Conservation (phyloP, 176 grass and related monocot genomes). For the Neostapfia colusana region DNA sequence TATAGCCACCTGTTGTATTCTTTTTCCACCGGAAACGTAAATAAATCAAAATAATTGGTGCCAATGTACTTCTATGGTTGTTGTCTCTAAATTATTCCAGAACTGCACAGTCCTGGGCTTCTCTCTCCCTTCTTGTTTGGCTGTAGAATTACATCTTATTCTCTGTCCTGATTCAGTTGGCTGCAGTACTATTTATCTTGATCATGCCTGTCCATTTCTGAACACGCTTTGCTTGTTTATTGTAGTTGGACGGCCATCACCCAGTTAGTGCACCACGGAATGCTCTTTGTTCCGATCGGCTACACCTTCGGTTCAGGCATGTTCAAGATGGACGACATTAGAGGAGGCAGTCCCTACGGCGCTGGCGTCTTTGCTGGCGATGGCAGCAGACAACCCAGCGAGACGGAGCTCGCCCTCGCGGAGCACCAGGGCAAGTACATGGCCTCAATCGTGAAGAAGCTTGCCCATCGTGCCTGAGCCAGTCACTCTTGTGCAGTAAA, state of each 20-base stretch:
- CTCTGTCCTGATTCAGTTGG: conserved; percentile 11
- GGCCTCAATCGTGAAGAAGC: conserved; percentile 73
- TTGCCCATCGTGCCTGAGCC: conserved; percentile 40
- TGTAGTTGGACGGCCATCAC: conserved; percentile 85
- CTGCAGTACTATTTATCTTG: conserved; percentile 9
- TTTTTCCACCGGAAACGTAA: not conserved
- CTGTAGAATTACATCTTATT: not conserved
- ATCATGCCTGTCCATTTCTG: not conserved
- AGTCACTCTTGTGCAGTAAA: conserved; percentile 35
- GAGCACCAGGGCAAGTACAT: conserved; percentile 96
- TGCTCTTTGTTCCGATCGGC: conserved; percentile 83
- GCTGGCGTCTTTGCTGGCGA: conserved; percentile 83
- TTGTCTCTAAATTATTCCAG: not conserved
- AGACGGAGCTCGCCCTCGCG: conserved; percentile 63
- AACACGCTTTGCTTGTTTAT: conserved; percentile 34
- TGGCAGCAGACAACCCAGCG: conserved; percentile 66
- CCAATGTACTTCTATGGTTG: not conserved
- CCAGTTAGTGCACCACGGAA: conserved; percentile 81
- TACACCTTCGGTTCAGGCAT: conserved; percentile 80
- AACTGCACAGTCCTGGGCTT: not conserved
- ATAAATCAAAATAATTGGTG: not conserved
- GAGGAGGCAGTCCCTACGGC: conserved; percentile 80
- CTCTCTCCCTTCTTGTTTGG: not conserved
- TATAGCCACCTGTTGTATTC: not conserved
- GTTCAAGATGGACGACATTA: conserved; percentile 81